Conservation (phyloP, 352 stramenopile species). For the Pythium myriotylum region DNA sequence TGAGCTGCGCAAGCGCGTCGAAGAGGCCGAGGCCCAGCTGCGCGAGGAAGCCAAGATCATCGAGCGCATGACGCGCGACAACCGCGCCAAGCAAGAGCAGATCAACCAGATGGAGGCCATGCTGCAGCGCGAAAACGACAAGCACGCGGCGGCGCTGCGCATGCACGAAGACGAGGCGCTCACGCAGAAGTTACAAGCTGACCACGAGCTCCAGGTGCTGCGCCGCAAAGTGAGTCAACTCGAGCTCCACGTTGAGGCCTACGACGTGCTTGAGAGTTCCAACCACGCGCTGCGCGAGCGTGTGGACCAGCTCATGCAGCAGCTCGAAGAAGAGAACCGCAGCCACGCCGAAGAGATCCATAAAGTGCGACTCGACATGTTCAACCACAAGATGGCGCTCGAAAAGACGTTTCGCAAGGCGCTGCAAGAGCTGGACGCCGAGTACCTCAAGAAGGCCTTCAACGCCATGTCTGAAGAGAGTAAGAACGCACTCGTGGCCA, state of each 20-base stretch:
- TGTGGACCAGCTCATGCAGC: slow-evolving; percentile 61
- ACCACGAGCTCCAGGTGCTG: slow-evolving; percentile 68
- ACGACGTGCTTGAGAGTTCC: slow-evolving; percentile 62
- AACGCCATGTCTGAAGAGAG: slow-evolving; percentile 84
- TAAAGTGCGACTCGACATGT: slow-evolving; percentile 80
- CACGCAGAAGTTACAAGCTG: slow-evolving; percentile 56
- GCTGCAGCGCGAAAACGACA: slow-evolving; percentile 66
- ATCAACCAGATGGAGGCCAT: slow-evolving; percentile 66
- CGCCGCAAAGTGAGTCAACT: slow-evolving; percentile 55
- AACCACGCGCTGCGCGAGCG: slow-evolving; percentile 57
- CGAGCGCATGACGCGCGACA: slow-evolving; percentile 77
- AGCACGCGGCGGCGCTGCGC: slow-evolving; percentile 51
- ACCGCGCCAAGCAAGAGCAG: slow-evolving; percentile 72
- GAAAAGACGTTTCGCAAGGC: slow-evolving; percentile 83
- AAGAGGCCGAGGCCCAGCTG: slow-evolving; percentile 73
- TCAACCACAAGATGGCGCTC: slow-evolving; percentile 85
- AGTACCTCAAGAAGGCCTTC: slow-evolving; percentile 83
- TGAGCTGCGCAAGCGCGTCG: slow-evolving; percentile 68
- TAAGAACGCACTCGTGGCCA: slow-evolving; percentile 82
- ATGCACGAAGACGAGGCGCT: slow-evolving; percentile 65
- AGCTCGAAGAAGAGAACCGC: slow-evolving; percentile 69
- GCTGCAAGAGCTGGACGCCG: slow-evolving; percentile 72
- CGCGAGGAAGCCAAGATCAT: slow-evolving; percentile 84
- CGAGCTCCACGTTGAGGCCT: slow-evolving; percentile 73
- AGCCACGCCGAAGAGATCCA: slow-evolving; percentile 73